These are phyloP conservation scores for Strobilomyces dryophilus DNA, from an alignment of 768 basidiomycete species.

Conservation along the genomic window DNA sequence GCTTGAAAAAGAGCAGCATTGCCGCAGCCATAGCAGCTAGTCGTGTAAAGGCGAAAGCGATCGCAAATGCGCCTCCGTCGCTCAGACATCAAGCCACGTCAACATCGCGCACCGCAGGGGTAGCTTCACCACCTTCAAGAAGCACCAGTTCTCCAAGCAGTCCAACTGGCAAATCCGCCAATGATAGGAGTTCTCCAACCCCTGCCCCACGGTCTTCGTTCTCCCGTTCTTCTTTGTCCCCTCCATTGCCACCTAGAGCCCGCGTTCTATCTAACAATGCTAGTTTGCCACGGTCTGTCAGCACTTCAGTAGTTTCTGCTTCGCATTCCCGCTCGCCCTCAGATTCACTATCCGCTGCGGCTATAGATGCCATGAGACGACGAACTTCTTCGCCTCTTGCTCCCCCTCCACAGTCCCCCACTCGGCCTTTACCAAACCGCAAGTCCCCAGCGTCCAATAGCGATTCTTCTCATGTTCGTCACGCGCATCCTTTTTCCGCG, in stretches of 20 bases:
- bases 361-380: constrained; percentile 31
- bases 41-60: constrained; percentile 81
- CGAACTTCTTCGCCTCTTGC: constrained; percentile 51
- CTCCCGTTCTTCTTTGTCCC: constrained; percentile 45
- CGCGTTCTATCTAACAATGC: constrained; percentile 38
- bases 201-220: constrained; percentile 42
- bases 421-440: constrained; percentile 34
- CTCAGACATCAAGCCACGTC: constrained; percentile 82
- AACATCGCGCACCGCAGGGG: constrained; percentile 48
- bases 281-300: constrained; percentile 42
- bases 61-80: constrained; percentile 76
- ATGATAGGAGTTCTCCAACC: constrained; percentile 35
- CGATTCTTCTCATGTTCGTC: constrained; percentile 22
- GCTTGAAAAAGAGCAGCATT: constrained; percentile 72
- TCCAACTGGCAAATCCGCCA: constrained; percentile 41
- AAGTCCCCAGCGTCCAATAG: constrained; percentile 35
- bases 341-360: constrained; percentile 27
- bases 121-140: constrained; percentile 40
- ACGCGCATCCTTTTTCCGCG: constrained; percentile 3
- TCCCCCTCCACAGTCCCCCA: constrained; percentile 25
- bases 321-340: constrained; percentile 45
- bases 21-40: constrained; percentile 89
- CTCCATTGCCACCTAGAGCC: constrained; percentile 40
- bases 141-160: constrained; percentile 38
- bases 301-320: constrained; percentile 26